phyloP scores from a whole-genome alignment of 768 basidiomycete species.

The Polyporus arcularius region DNA sequence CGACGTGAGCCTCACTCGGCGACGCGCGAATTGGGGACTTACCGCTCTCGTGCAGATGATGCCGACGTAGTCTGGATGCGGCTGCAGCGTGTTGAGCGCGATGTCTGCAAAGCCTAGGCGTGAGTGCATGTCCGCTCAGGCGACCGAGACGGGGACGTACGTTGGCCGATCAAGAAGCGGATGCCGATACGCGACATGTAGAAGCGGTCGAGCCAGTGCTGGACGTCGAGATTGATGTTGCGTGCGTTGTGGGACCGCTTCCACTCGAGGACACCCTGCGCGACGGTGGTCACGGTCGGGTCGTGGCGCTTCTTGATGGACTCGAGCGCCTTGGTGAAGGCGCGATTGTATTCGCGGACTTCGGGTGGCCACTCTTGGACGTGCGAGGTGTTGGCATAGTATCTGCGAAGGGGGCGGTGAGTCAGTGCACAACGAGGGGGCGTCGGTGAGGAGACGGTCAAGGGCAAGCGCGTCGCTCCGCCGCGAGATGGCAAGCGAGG shows the following conservation, averaged over 20 bases:
- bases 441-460: not conserved
- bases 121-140: not conserved
- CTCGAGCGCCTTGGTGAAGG: constrained; percentile 86
- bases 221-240: constrained; percentile 83
- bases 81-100: constrained; percentile 88
- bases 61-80: constrained; percentile 91
- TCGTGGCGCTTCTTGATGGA: constrained; percentile 94
- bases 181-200: constrained; percentile 96
- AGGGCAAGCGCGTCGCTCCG: no score
- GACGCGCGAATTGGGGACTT: constrained; percentile 32
- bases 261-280: constrained; percentile 96
- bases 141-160: constrained; percentile 38
- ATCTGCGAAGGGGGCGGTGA: constrained; percentile 45
- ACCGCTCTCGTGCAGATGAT: constrained; percentile 95
- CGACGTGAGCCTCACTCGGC: not conserved
- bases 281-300: constrained; percentile 96
- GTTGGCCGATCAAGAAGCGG: constrained; percentile 95
- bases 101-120: constrained; percentile 60
- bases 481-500: no score
- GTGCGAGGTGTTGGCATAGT: constrained; percentile 76
- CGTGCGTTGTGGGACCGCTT: constrained; percentile 71
- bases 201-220: constrained; percentile 95
- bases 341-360: constrained; percentile 88
- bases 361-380: constrained; percentile 87
- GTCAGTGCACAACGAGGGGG: not conserved